These are phyloP conservation scores for Platismatia glauca DNA, from an alignment of 495 filamentous ascomycete genomes.

Conservation along the genomic window DNA sequence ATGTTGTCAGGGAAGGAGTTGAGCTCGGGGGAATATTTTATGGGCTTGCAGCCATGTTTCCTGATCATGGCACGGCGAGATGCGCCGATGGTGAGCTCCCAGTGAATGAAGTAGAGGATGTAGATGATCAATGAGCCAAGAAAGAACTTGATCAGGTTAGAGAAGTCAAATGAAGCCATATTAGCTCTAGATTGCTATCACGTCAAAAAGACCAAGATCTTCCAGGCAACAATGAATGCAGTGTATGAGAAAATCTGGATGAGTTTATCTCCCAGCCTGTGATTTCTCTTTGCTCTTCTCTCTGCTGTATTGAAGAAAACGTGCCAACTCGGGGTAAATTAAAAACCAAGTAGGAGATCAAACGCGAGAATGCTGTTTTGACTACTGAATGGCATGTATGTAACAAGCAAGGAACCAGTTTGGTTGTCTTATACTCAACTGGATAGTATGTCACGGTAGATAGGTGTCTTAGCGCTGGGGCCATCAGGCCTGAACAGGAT, in stretches of 20 bases:
- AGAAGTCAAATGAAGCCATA: conserved; percentile 1
- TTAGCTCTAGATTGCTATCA: neutral
- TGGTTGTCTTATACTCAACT: too few relatives aligned
- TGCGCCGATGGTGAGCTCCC: conserved; percentile 20
- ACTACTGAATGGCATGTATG: too few relatives aligned
- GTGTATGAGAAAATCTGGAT: too few relatives aligned
- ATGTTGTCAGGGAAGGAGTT: conserved; percentile 15
- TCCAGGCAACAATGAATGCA: neutral
- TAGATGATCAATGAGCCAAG: neutral
- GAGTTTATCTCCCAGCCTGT: neutral
- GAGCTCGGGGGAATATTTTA: conserved; percentile 10
- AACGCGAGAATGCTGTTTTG: too few relatives aligned
- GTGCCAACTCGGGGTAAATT: too few relatives aligned
- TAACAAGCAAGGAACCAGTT: too few relatives aligned
- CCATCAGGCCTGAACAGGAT: too few relatives aligned
- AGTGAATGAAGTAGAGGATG: conserved; percentile 13
- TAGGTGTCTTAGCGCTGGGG: too few relatives aligned
- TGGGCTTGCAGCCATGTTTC: conserved; percentile 22
- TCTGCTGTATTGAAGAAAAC: neutral
- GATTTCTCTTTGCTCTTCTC: neutral
- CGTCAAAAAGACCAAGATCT: neutral
- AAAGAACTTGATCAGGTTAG: neutral
- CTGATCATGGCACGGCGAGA: conserved; percentile 18
- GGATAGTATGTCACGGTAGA: too few relatives aligned
- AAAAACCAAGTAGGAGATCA: too few relatives aligned